Percentiles rank a stretch among this genome's conserved stretches.
These are phyloP conservation scores for Paraphaeosphaeria minitans DNA, from an alignment of 2,329 filamentous ascomycete species.

Conservation along the genomic window DNA sequence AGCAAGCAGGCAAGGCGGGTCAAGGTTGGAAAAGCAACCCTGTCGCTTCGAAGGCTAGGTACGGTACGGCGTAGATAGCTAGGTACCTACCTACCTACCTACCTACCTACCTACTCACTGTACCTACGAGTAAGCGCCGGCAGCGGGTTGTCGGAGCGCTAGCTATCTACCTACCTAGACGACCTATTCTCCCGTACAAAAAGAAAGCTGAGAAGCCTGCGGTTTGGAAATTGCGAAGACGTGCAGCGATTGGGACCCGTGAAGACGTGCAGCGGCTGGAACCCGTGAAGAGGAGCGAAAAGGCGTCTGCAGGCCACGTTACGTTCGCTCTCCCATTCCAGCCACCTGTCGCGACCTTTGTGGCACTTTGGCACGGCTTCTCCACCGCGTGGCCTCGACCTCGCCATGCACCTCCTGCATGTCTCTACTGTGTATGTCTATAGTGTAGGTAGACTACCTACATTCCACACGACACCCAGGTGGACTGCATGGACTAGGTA, in stretches of 20 bases:
- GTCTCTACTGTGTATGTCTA: background rate
- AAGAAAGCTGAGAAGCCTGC: background rate
- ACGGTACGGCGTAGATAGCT: no score
- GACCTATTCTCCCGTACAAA: background rate
- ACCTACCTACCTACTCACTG: no score
- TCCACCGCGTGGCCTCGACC: slow-evolving; percentile 12
- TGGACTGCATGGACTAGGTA: slow-evolving; percentile 3
- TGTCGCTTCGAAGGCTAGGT: slow-evolving; percentile 4
- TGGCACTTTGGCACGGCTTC: background rate
- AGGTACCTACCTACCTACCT: no score
- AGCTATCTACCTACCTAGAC: no score
- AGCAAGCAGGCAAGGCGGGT: background rate
- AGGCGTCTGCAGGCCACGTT: slow-evolving; percentile 11
- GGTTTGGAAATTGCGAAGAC: no score
- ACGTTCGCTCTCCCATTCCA: slow-evolving; percentile 14
- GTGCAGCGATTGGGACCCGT: no score
- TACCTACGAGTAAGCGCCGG: slow-evolving; percentile 12
- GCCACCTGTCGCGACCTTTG: slow-evolving; percentile 6
- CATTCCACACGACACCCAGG: slow-evolving; percentile 9
- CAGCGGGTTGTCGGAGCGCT: slow-evolving; percentile 5
- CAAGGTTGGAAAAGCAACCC: slow-evolving; percentile 13
- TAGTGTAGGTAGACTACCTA: no score
- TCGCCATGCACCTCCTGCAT: slow-evolving; percentile 9
- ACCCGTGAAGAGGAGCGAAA: background rate
- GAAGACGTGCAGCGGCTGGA: no score